Percentiles rank a stretch among this genome's conserved stretches.
Evolutionary conservation across 2,329 filamentous ascomycete species (phyloP).

Genomic region (Ascochyta pisi): DNA sequence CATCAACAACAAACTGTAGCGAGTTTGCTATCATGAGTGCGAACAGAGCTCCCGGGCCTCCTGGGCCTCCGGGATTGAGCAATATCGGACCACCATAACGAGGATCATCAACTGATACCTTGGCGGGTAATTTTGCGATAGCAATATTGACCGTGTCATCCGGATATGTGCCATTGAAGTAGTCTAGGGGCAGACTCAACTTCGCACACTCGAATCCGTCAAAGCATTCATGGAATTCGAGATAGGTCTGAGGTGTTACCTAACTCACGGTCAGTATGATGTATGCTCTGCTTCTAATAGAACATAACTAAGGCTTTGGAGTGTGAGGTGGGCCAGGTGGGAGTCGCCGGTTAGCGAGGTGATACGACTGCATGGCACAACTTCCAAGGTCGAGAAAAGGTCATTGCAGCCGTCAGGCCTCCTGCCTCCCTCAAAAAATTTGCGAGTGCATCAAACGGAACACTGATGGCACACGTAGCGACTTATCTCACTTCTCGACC

Average conservation of each 20-base stretch:
- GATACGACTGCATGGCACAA: not conserved
- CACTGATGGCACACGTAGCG: no score
- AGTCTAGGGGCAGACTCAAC: slow-evolving; percentile 45
- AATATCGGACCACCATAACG: slow-evolving; percentile 53
- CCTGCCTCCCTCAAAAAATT: not conserved
- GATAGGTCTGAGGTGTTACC: slow-evolving; percentile 32
- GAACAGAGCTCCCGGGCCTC: slow-evolving; percentile 49
- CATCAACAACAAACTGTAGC: slow-evolving; percentile 42
- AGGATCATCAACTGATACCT: slow-evolving; percentile 44
- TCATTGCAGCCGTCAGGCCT: not conserved
- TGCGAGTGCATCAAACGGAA: not conserved
- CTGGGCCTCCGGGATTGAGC: slow-evolving; percentile 55
- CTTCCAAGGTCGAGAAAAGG: not conserved
- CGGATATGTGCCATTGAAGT: slow-evolving; percentile 46
- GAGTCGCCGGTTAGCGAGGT: not conserved
- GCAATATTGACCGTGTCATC: slow-evolving; percentile 41
- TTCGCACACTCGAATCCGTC: slow-evolving; percentile 44
- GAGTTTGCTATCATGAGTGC: slow-evolving; percentile 31
- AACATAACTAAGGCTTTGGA: not conserved
- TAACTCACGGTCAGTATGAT: slow-evolving; percentile 26
- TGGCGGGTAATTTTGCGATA: slow-evolving; percentile 41
- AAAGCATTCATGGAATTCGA: slow-evolving; percentile 44
- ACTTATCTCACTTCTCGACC: not conserved
- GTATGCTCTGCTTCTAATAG: not conserved
- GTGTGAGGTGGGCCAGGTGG: not conserved